Evolutionary conservation across 345 rosid species (phyloP).

Genomic region (Mercurialis annua): DNA sequence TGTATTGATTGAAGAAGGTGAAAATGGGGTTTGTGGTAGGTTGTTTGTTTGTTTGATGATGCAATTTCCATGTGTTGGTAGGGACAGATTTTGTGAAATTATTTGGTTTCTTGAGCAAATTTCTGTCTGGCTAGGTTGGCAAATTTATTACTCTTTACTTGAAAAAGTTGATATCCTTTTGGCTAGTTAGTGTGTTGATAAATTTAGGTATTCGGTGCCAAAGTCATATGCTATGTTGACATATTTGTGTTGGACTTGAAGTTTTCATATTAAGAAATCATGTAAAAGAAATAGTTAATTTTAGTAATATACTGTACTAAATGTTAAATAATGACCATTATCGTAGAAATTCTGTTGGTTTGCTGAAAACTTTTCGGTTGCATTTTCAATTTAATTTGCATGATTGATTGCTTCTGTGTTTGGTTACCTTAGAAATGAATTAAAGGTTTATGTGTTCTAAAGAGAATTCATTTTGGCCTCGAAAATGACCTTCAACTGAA

Average conservation of each 20-base stretch:
- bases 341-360: no score
- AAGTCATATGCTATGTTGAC: not conserved
- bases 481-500: not conserved
- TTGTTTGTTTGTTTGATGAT: not conserved
- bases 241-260: not conserved
- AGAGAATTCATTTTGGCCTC: not conserved
- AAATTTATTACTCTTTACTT: not conserved
- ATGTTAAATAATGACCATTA: not conserved
- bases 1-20: not conserved
- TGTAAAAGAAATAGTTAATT: not conserved
- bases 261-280: not conserved
- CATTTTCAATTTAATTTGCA: not conserved
- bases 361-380: no score
- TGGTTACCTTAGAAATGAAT: not conserved
- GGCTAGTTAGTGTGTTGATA: not conserved
- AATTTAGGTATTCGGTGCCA: not conserved
- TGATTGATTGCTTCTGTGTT: not conserved
- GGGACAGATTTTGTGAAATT: not conserved
- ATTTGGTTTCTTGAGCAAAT: not conserved
- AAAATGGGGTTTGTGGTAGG: not conserved
- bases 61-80: not conserved
- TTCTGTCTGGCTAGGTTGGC: not conserved
- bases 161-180: not conserved
- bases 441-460: not conserved
- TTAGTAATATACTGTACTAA: not conserved